A percentile compares a stretch with the other conserved stretches of the same genome.
These are phyloP conservation scores for Plasmodium yoelii DNA, from an alignment of 169 alveolate species.

Conservation along the genomic window DNA sequence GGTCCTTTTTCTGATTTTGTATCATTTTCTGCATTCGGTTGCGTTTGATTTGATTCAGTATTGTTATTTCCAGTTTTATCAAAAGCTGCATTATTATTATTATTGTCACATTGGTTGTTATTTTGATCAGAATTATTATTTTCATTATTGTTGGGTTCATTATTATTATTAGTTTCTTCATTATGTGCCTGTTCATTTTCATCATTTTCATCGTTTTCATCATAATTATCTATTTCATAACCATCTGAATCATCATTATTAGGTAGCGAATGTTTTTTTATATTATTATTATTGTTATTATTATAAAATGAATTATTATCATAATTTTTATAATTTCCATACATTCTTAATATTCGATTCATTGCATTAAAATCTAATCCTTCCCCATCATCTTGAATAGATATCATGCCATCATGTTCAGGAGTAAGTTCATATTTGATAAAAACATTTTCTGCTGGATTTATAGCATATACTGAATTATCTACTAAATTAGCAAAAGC, in stretches of 20 bases:
- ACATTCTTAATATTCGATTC: constrained; percentile 85
- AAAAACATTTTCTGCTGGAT: constrained; percentile 80
- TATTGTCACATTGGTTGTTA: neutral
- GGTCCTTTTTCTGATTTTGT: neutral
- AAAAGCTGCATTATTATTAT: neutral
- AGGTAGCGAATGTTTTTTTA: constrained; percentile 55
- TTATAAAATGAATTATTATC: constrained; percentile 18
- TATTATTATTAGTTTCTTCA: neutral
- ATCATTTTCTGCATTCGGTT: neutral
- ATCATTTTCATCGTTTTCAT: constrained; percentile 1
- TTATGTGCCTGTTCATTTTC: neutral
- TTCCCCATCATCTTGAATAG: constrained; percentile 89
- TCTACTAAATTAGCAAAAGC: constrained; percentile 88
- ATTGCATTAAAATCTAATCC: constrained; percentile 86
- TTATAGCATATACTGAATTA: constrained; percentile 83
- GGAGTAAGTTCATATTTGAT: constrained; percentile 85
- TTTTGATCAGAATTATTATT: neutral
- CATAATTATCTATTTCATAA: constrained; percentile 17
- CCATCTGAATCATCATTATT: constrained; percentile 21
- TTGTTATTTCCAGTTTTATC: neutral
- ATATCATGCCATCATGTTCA: constrained; percentile 83
- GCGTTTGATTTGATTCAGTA: neutral
- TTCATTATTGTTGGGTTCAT: neutral
- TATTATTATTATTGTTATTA: constrained; percentile 5
- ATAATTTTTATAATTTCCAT: constrained; percentile 81